These are phyloP conservation scores for Pichia sp. DNA, from an alignment of 1,139 yeast genomes.

Conservation along the genomic window DNA sequence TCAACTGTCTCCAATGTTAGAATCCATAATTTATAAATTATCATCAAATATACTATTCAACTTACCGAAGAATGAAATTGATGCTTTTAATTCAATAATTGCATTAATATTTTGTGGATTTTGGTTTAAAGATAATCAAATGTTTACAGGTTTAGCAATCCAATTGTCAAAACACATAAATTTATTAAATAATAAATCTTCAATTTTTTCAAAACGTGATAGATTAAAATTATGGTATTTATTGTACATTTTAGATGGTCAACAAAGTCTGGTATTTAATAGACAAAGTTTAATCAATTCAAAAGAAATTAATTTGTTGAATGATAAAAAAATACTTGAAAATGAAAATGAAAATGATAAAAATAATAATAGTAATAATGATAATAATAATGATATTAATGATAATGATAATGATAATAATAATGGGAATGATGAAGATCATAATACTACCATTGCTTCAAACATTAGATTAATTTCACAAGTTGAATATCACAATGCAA, in stretches of 20 bases:
- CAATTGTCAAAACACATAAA: constrained; percentile 57
- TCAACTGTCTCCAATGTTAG: constrained; percentile 35
- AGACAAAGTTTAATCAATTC: constrained; percentile 50
- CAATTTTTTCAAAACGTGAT: constrained; percentile 26
- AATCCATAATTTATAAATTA: constrained; percentile 38
- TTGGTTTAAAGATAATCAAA: constrained; percentile 60
- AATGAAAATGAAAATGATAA: constrained; percentile 5
- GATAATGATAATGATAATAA: neutral
- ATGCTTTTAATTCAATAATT: constrained; percentile 54
- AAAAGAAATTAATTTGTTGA: constrained; percentile 37
- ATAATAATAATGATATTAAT: neutral
- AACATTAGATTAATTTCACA: constrained; percentile 64
- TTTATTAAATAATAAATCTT: constrained; percentile 18
- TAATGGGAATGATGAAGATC: neutral
- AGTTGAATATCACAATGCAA: constrained; percentile 65
- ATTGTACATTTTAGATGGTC: constrained; percentile 63
- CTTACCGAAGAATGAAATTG: constrained; percentile 34
- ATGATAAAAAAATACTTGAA: constrained; percentile 36
- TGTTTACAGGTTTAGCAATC: constrained; percentile 62
- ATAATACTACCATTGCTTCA: constrained; percentile 29
- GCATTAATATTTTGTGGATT: constrained; percentile 63
- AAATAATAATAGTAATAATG: neutral
- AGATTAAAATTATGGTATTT: constrained; percentile 60
- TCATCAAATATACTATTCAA: constrained; percentile 42
- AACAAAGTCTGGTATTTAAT: constrained; percentile 57